phyloP scores from a whole-genome alignment of 2,329 filamentous ascomycete genomes.

The Talaromyces albobiverticillius region DNA sequence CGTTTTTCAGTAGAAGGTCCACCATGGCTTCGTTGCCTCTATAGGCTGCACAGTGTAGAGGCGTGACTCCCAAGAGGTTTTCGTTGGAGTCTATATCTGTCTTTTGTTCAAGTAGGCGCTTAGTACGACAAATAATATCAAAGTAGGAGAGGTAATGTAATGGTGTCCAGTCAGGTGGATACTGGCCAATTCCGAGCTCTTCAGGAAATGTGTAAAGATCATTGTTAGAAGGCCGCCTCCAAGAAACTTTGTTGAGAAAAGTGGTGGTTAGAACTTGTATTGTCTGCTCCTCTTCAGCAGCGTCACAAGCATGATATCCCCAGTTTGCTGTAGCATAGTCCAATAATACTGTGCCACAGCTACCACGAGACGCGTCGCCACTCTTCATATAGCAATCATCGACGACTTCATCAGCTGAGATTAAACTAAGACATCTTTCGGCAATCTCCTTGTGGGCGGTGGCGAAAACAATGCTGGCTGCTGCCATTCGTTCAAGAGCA shows the following conservation, averaged over 20 bases:
- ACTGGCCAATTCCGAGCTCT: slow-evolving; percentile 25
- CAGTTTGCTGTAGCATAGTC: slow-evolving; percentile 29
- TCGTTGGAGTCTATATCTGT: slow-evolving; percentile 23
- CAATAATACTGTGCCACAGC: slow-evolving; percentile 17
- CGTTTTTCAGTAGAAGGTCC: slow-evolving; percentile 25
- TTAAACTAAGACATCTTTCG: slow-evolving; percentile 26
- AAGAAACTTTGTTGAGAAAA: slow-evolving; percentile 32
- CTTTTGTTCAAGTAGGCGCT: slow-evolving; percentile 25
- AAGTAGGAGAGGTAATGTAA: slow-evolving; percentile 30
- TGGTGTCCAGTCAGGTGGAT: slow-evolving; percentile 26
- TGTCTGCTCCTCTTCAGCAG: slow-evolving; percentile 28
- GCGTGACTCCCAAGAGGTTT: slow-evolving; percentile 24
- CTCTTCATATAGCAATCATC: slow-evolving; percentile 31
- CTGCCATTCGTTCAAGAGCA: slow-evolving; percentile 25
- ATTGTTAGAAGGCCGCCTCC: slow-evolving; percentile 26
- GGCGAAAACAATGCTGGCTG: slow-evolving; percentile 29
- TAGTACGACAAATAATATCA: slow-evolving; percentile 24
- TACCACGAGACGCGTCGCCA: slow-evolving; percentile 14
- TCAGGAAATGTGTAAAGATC: slow-evolving; percentile 19
- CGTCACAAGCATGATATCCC: slow-evolving; percentile 28
- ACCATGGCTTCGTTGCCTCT: slow-evolving; percentile 30
- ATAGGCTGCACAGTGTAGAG: slow-evolving; percentile 29
- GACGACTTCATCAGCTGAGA: slow-evolving; percentile 28
- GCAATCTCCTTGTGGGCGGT: slow-evolving; percentile 27
- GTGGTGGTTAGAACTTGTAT: slow-evolving; percentile 29